These are phyloP conservation scores for Candida gigantensis DNA, from an alignment of 1,139 yeast species.

Conservation along the genomic window DNA sequence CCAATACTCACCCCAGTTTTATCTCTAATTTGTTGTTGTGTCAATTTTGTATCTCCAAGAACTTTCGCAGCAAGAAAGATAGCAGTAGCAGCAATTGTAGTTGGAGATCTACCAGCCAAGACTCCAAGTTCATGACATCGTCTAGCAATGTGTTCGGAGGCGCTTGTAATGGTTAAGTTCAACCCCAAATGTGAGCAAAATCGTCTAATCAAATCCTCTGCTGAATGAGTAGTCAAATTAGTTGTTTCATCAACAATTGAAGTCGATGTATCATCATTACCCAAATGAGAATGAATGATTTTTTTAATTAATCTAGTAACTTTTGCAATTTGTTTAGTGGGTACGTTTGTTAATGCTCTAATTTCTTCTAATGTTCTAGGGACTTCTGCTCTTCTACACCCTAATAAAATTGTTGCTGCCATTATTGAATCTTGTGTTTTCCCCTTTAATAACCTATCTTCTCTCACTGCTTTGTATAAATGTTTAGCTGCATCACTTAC, in stretches of 20 bases:
- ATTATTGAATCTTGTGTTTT: conserved; percentile 89
- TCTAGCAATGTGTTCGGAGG: conserved; percentile 89
- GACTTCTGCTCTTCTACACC: conserved; percentile 90
- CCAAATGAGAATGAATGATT: conserved; percentile 46
- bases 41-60: conserved; percentile 59
- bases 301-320: conserved; percentile 78
- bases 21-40: conserved; percentile 82
- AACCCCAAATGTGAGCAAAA: conserved; percentile 94
- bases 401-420: conserved; percentile 94
- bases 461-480: conserved; percentile 87
- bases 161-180: conserved; percentile 78
- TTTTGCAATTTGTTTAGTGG: conserved; percentile 88
- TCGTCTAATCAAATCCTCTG: conserved; percentile 91
- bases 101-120: conserved; percentile 93
- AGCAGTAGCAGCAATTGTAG: conserved; percentile 95
- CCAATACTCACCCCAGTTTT: conserved; percentile 98
- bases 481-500: conserved; percentile 98
- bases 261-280: conserved; percentile 64
- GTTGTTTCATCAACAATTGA: conserved; percentile 11
- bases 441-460: conserved; percentile 82
- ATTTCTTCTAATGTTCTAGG: conserved; percentile 95
- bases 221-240: conserved; percentile 71
- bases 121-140: conserved; percentile 88
- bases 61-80: conserved; percentile 89
- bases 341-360: conserved; percentile 90